phyloP scores from a whole-genome alignment of 2,329 filamentous ascomycete species.

The Paecilomyces variotii region DNA sequence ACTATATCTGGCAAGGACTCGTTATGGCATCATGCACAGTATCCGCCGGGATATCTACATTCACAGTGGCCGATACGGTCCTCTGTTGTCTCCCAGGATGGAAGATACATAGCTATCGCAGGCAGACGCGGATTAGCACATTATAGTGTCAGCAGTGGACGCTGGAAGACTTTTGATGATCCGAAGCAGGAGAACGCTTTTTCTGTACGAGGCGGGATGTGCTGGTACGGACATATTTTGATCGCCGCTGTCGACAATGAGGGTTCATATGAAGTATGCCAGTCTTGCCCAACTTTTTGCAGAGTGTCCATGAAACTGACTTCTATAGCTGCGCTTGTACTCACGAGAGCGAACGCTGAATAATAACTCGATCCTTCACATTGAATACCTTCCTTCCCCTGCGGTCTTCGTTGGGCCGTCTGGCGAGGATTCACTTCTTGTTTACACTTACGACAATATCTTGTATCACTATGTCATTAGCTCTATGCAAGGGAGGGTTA shows the following conservation, averaged over 20 bases:
- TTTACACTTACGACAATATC: conserved; percentile 95
- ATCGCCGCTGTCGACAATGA: conserved; percentile 88
- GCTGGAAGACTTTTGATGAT: conserved; percentile 92
- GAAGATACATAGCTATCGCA: conserved; percentile 92
- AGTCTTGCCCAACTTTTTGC: background rate
- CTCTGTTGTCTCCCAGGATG: conserved; percentile 82
- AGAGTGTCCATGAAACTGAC: conserved; percentile 7
- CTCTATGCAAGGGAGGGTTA: conserved; percentile 61
- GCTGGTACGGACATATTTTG: conserved; percentile 94
- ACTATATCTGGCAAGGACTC: conserved; percentile 87
- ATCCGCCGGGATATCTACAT: conserved; percentile 75
- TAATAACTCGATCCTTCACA: conserved; percentile 63
- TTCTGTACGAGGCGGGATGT: conserved; percentile 90
- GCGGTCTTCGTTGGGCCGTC: conserved; percentile 86
- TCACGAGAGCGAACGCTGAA: conserved; percentile 78
- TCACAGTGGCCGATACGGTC: conserved; percentile 91
- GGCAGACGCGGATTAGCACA: conserved; percentile 85
- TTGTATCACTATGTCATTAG: conserved; percentile 89
- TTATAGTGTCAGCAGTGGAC: conserved; percentile 86
- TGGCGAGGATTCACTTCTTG: conserved; percentile 86
- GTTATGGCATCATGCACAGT: conserved; percentile 87
- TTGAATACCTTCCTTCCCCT: conserved; percentile 69
- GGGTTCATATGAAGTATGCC: conserved; percentile 61
- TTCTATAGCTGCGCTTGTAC: conserved; percentile 66
- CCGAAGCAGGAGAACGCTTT: conserved; percentile 80